phyloP scores from a whole-genome alignment of 2,329 filamentous ascomycete species.

The Nannizziopsis barbatae region DNA sequence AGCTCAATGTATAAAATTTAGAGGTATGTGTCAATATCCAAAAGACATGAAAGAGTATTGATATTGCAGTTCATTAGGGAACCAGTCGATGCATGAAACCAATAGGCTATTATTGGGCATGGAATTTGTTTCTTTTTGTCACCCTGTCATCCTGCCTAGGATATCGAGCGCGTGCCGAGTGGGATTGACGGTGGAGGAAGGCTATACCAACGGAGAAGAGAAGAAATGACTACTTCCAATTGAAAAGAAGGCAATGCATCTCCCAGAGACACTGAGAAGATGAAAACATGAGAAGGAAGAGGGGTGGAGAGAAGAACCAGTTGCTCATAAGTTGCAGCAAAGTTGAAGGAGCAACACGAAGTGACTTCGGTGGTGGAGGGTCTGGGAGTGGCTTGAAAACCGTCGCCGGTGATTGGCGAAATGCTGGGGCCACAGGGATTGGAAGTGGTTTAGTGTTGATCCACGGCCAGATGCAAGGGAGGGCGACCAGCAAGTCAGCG shows the following conservation, averaged over 20 bases:
- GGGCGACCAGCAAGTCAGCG: constrained; percentile 7
- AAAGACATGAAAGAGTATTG: no score
- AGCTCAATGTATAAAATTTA: no score
- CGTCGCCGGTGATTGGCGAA: not conserved
- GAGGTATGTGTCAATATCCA: no score
- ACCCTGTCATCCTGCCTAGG: no score
- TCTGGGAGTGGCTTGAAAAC: constrained; percentile 6
- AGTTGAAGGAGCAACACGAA: not conserved
- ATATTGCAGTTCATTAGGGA: no score
- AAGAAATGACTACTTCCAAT: not conserved
- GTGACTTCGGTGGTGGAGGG: not conserved
- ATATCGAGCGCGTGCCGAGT: no score
- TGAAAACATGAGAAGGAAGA: not conserved
- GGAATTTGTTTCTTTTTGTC: no score
- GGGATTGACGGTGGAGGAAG: no score
- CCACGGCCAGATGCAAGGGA: constrained; percentile 1
- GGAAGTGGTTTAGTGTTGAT: not conserved
- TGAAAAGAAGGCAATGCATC: not conserved
- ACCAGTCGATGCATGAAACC: no score
- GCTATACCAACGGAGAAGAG: not conserved
- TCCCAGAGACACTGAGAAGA: not conserved
- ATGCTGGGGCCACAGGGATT: not conserved
- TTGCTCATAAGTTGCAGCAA: not conserved
- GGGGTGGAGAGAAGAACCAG: not conserved
- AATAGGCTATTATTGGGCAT: no score